phyloP scores from a whole-genome alignment of 192 early-diverging fungal genomes.

The Fimicolochytrium jonesii region DNA sequence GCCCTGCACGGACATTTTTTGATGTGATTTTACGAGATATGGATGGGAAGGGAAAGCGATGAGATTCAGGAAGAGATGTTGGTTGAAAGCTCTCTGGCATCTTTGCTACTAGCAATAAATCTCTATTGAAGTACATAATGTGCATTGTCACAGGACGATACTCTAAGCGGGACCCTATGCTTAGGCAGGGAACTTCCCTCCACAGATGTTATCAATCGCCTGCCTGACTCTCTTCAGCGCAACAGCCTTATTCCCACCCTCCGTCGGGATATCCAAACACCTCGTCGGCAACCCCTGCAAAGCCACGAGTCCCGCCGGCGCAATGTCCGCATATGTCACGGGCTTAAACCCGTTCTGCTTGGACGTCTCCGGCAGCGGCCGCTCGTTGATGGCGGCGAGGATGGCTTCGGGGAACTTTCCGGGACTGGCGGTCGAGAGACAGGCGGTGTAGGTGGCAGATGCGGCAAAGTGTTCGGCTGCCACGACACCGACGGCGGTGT shows the following conservation, averaged over 20 bases:
- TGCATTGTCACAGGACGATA: no score
- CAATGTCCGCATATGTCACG: slow-evolving; percentile 48
- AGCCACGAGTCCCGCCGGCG: slow-evolving; percentile 40
- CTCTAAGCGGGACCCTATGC: no score
- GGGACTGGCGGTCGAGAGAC: slow-evolving; percentile 88
- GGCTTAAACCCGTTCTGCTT: slow-evolving; percentile 19
- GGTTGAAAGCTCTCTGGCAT: no score
- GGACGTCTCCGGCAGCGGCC: not conserved
- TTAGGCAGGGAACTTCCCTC: slow-evolving; percentile 12
- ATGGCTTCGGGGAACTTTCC: slow-evolving; percentile 97
- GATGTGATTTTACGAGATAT: no score
- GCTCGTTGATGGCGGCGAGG: slow-evolving; percentile 55
- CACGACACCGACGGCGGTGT: slow-evolving; percentile 91
- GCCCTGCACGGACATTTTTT: no score
- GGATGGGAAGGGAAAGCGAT: no score
- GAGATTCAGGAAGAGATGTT: no score
- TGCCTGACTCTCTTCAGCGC: slow-evolving; percentile 18
- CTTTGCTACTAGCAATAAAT: no score
- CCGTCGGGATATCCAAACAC: slow-evolving; percentile 32
- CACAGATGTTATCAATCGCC: slow-evolving; percentile 23
- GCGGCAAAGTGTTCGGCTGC: slow-evolving; percentile 60
- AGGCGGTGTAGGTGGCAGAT: slow-evolving; percentile 31
- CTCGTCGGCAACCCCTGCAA: slow-evolving; percentile 44
- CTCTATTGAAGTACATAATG: no score
- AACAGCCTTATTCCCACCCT: slow-evolving; percentile 30